Evolutionary conservation across 2,329 filamentous ascomycete genomes (phyloP).

Genomic region (Exophiala alcalophila): DNA sequence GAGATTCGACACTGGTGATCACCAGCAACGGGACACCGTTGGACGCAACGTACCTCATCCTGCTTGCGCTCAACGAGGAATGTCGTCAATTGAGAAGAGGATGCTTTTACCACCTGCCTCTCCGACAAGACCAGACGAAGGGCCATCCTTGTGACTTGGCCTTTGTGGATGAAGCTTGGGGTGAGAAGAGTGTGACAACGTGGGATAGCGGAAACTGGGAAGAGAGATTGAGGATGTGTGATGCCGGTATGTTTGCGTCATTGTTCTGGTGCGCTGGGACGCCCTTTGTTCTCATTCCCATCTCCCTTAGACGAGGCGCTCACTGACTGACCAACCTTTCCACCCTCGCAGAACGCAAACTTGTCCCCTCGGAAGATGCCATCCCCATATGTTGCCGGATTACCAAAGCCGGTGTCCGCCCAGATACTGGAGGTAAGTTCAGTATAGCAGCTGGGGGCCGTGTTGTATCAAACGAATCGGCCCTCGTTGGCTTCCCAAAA

Average conservation of each 20-base stretch:
- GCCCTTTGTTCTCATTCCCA: neutral
- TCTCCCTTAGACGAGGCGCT: neutral
- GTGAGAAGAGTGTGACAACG: neutral
- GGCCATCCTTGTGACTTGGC: constrained; percentile 8
- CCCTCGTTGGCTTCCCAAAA: no score
- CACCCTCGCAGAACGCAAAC: neutral
- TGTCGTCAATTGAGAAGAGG: constrained; percentile 2
- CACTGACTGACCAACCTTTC: neutral
- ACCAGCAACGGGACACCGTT: neutral
- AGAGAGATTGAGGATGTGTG: constrained; percentile 4
- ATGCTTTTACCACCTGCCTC: constrained; percentile 2
- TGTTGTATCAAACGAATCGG: no score
- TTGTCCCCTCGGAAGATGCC: neutral
- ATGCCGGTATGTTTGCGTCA: constrained; percentile 1
- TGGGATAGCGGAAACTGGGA: constrained; percentile 6
- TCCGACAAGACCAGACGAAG: neutral
- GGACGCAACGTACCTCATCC: constrained; percentile 1
- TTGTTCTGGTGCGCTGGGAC: no score
- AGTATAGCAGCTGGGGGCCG: no score
- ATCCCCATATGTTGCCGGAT: constrained; percentile 3
- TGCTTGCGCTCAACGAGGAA: constrained; percentile 10
- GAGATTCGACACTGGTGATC: neutral
- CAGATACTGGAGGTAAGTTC: no score
- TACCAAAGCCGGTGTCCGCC: no score
- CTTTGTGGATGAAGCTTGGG: constrained; percentile 7